A percentile compares a stretch with the other conserved stretches of the same genome.
These are phyloP conservation scores for Trichoderma brevicompactum DNA, from an alignment of 2,329 filamentous ascomycete species.

Conservation along the genomic window DNA sequence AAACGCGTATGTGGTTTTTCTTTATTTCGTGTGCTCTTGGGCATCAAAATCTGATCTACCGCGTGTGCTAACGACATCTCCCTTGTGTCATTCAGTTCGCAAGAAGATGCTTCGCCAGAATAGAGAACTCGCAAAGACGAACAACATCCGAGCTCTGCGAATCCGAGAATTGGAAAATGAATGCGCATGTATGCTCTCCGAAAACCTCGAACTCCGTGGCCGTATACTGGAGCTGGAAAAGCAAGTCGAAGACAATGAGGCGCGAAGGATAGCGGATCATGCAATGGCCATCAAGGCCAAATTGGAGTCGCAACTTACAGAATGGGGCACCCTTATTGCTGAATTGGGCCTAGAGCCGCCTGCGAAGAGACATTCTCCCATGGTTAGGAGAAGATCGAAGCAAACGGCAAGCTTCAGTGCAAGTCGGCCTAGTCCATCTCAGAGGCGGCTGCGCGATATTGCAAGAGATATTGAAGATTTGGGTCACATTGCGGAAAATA, in stretches of 20 bases:
- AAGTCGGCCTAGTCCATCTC: slow-evolving; percentile 53
- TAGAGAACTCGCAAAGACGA: slow-evolving; percentile 77
- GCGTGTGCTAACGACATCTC: slow-evolving; percentile 26
- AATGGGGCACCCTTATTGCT: slow-evolving; percentile 70
- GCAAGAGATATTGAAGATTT: slow-evolving; percentile 57
- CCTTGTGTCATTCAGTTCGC: slow-evolving; percentile 61
- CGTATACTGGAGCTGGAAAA: slow-evolving; percentile 72
- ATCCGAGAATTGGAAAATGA: slow-evolving; percentile 79
- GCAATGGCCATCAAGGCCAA: slow-evolving; percentile 71
- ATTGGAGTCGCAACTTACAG: slow-evolving; percentile 72
- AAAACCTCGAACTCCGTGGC: slow-evolving; percentile 75
- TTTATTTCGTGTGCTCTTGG: background rate
- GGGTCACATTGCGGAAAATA: slow-evolving; percentile 69
- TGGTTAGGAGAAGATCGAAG: slow-evolving; percentile 47
- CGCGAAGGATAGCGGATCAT: slow-evolving; percentile 65
- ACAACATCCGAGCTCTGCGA: slow-evolving; percentile 75
- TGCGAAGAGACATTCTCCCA: slow-evolving; percentile 51
- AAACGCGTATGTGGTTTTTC: slow-evolving; percentile 63
- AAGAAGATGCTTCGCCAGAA: slow-evolving; percentile 82
- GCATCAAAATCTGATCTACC: slow-evolving; percentile 24
- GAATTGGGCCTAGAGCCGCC: slow-evolving; percentile 66
- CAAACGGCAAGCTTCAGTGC: slow-evolving; percentile 48
- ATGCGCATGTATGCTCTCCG: slow-evolving; percentile 72
- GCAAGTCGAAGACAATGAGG: slow-evolving; percentile 65
- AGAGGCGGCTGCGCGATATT: slow-evolving; percentile 61